Conservation (phyloP, 148 eudicot species). For the Chenopodium berlandieri region DNA sequence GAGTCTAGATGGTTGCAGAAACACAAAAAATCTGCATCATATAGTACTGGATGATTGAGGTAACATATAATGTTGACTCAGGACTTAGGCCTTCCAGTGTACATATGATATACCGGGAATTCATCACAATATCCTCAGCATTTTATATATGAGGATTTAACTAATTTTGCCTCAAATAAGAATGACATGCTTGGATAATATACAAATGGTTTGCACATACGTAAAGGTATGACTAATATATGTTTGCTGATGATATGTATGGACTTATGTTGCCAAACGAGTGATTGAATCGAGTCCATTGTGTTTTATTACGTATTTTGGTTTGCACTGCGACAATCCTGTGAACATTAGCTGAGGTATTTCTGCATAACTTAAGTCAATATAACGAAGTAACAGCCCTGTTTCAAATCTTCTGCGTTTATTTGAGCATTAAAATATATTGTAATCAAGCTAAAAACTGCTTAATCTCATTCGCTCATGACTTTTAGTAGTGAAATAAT, state of each 20-base stretch:
- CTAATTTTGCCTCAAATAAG: constrained; percentile 5
- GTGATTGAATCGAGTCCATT: not conserved
- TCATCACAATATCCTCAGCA: constrained; percentile 17
- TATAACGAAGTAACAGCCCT: not conserved
- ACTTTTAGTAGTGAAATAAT: not conserved
- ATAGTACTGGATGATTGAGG: not conserved
- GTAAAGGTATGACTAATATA: constrained; percentile 5
- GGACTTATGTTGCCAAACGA: not conserved
- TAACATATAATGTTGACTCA: not conserved
- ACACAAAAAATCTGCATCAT: constrained; percentile 45
- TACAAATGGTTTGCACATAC: constrained; percentile 4
- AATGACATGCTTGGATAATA: not conserved
- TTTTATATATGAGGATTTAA: constrained; percentile 25
- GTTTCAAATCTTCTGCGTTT: not conserved
- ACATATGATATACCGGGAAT: not conserved
- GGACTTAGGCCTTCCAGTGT: not conserved
- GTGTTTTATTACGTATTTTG: not conserved
- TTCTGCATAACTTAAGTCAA: not conserved
- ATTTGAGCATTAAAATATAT: too few species aligned
- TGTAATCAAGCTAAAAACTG: not conserved
- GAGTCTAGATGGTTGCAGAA: constrained; percentile 31
- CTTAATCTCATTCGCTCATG: not conserved
- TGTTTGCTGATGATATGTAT: not conserved
- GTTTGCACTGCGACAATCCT: not conserved
- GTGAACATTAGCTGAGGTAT: not conserved